Percentiles rank a stretch among this genome's conserved stretches.
Conservation (phyloP, 2,329 filamentous ascomycete genomes). For the Alternaria longipes region DNA sequence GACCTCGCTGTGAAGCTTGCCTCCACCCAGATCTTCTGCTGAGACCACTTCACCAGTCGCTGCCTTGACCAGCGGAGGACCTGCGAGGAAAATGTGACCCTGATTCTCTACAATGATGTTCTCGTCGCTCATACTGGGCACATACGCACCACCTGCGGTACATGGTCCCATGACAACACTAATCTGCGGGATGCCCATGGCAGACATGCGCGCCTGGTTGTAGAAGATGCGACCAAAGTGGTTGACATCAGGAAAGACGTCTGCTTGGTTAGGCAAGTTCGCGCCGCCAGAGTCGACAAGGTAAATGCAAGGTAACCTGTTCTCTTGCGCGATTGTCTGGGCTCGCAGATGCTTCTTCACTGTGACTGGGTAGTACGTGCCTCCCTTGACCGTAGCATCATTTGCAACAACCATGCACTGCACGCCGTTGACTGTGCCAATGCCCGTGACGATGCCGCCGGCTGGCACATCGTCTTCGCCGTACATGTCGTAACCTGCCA, state of each 20-base stretch:
- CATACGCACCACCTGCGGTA: constrained; percentile 94
- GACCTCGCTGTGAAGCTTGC: constrained; percentile 86
- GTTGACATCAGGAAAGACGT: constrained; percentile 93
- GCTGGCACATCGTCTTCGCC: constrained; percentile 86
- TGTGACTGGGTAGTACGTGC: constrained; percentile 96
- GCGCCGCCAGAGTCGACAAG: constrained; percentile 95
- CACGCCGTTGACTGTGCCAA: constrained; percentile 89
- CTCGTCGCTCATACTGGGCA: constrained; percentile 97
- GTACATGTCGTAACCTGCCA: constrained; percentile 88
- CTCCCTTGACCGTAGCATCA: constrained; percentile 96
- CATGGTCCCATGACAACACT: constrained; percentile 97
- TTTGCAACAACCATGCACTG: constrained; percentile 94
- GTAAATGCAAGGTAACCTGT: constrained; percentile 85
- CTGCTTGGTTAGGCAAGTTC: constrained; percentile 92
- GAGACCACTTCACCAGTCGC: constrained; percentile 93
- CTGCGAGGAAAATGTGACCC: constrained; percentile 97
- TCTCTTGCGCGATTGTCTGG: constrained; percentile 89
- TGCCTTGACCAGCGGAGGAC: constrained; percentile 92
- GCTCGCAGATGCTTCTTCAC: constrained; percentile 97
- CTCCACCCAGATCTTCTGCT: constrained; percentile 90
- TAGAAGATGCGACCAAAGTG: constrained; percentile 98
- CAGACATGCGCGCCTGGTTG: constrained; percentile 95
- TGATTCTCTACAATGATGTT: constrained; percentile 95
- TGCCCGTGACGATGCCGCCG: constrained; percentile 90
- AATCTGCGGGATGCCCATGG: constrained; percentile 88